phyloP scores from a whole-genome alignment of 2,329 filamentous ascomycete species.

The Exophiala sp. region DNA sequence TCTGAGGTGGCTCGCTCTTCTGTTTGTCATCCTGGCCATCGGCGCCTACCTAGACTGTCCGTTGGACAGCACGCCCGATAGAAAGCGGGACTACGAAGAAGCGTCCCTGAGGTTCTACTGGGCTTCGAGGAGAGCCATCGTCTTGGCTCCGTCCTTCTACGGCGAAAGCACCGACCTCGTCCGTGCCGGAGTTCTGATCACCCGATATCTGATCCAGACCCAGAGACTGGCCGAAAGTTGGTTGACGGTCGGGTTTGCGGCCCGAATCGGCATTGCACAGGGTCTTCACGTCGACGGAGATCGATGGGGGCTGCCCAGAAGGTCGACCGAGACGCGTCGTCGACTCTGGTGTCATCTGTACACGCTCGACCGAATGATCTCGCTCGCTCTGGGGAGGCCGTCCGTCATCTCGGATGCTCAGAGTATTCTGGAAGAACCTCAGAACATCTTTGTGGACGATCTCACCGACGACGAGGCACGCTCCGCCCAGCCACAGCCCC shows the following conservation, averaged over 20 bases:
- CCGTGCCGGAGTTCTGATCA: conserved; percentile 2
- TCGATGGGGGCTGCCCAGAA: neutral
- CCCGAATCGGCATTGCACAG: conserved; percentile 1
- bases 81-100: conserved; percentile 1
- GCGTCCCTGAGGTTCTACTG: conserved; percentile 4
- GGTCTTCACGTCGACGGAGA: conserved; percentile 1
- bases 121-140: conserved; percentile 2
- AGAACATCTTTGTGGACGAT: conserved; percentile 4
- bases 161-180: conserved; percentile 5
- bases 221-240: conserved; percentile 2
- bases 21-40: conserved; percentile 2
- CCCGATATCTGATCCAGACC: conserved; percentile 2
- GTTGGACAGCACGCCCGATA: neutral
- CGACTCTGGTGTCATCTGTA: conserved; percentile 2
- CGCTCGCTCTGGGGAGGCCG: neutral
- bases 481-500: neutral
- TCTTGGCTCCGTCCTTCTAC: conserved; percentile 2
- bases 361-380: conserved; percentile 3
- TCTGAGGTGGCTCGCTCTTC: conserved; percentile 2
- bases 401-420: neutral
- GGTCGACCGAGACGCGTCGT: neutral
- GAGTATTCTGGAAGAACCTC: neutral
- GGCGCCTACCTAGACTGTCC: conserved; percentile 2
- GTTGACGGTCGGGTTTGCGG: conserved; percentile 2
- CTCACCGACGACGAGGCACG: neutral